Conservation (phyloP, 139 green algal genomes). For the Chlamydomonas incerta region DNA sequence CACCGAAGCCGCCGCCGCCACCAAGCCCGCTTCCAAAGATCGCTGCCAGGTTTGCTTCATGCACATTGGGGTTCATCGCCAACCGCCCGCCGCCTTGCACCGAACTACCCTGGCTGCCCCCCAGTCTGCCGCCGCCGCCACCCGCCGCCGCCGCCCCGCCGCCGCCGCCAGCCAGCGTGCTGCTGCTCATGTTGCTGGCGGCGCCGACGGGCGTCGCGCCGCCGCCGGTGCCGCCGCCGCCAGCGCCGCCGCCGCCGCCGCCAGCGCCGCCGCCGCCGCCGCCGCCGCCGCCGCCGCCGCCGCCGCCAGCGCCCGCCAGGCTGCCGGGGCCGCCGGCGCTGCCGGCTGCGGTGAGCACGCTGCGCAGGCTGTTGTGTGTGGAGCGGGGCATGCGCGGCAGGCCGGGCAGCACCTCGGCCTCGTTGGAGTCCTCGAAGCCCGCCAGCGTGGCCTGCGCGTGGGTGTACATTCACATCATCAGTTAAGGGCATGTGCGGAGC, state of each 20-base stretch:
- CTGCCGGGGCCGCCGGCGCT: no score
- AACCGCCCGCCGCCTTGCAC: not conserved
- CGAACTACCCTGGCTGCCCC: not conserved
- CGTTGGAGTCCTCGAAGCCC: not conserved
- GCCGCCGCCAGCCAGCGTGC: not conserved
- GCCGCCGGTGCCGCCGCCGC: no score
- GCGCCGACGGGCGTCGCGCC: not conserved
- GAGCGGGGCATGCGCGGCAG: slow-evolving; percentile 1
- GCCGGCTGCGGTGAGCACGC: not conserved
- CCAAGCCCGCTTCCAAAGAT: not conserved
- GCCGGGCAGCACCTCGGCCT: slow-evolving; percentile 11
- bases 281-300: not conserved
- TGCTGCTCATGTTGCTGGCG: not conserved
- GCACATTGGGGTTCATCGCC: not conserved
- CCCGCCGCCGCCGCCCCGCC: no score
- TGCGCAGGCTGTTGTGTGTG: not conserved
- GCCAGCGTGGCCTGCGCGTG: slow-evolving; percentile 9
- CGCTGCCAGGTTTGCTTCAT: slow-evolving; percentile 35
- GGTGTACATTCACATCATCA: not conserved
- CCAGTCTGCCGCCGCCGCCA: not conserved
- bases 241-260: no score
- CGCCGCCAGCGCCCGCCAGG: no score
- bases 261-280: no score
- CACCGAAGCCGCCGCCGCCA: not conserved
- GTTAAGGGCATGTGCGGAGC: no score